These are phyloP conservation scores for Carex myosuroides DNA, from an alignment of 176 grass and related monocot species.

Conservation along the genomic window DNA sequence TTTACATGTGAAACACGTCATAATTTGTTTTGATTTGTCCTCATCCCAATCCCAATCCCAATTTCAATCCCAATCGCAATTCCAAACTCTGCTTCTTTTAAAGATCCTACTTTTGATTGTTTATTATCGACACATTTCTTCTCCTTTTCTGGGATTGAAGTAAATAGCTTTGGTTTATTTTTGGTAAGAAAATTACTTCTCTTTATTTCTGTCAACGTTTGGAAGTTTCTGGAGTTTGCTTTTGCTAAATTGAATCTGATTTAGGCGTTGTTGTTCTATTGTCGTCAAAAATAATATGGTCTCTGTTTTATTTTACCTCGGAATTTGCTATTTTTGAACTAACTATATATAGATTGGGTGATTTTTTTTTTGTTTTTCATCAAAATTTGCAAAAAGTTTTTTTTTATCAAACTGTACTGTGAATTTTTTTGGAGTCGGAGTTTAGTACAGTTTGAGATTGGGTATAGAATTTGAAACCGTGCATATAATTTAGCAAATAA, in stretches of 20 bases:
- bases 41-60: neutral
- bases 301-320: neutral
- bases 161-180: neutral
- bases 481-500: neutral
- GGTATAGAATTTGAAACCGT: neutral
- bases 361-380: neutral
- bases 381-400: neutral
- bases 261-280: neutral
- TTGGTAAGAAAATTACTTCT: neutral
- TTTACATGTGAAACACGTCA: slow-evolving; percentile 5
- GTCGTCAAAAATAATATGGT: neutral
- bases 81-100: neutral
- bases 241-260: slow-evolving; percentile 11
- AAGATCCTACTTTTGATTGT: neutral
- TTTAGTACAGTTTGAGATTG: neutral
- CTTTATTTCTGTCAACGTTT: neutral
- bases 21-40: neutral
- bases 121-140: neutral
- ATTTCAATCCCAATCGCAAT: neutral
- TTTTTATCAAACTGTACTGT: neutral
- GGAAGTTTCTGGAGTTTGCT: neutral
- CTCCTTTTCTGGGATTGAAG: neutral
- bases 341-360: neutral
- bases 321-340: neutral
- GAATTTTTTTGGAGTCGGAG: neutral